Evolutionary conservation across 2,329 filamentous ascomycete genomes (phyloP), one percentile per base, ranked within the genome.

Genomic region (Sporothrix euskadiensis): DNA sequence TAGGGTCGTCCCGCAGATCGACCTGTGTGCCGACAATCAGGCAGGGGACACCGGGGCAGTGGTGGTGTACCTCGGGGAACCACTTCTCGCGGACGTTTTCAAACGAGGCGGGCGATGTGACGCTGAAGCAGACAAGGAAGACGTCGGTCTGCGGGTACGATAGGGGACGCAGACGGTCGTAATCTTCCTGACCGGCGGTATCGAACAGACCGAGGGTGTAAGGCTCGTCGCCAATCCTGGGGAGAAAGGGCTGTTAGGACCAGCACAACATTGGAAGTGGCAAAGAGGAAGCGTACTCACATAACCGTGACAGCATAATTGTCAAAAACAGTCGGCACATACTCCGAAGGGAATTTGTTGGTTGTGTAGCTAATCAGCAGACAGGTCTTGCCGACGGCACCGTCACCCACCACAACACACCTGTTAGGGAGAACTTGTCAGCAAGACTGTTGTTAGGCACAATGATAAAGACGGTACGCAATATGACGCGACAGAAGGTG

Each of bases 231-330:
- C 96, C 96, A 82, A 99, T 98, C 96, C 96, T 99, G 81, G 4
- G 19, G 72, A 6, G 30, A 44, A 59, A 14, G 16, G n/a, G 26
- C 19, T 59, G 44, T 66, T 32, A 72, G 39, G 14, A 66, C 39
- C 7, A 9, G 19, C 22, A 10, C 54, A n/a, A n/a, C 22, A 56
- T 12, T 26, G 9, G 52, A 22, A 3, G 9, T 22, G 26, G 22
- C 12, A 5, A 30, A 3, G 22, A 39, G 6, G 6, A 26, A 68
- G 32, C 35, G 41, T 4, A 91, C 94, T 91, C 88, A 98, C 96
- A 99, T 99, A 78, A 99, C 96, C 78, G 96, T 99, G 82, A 99
- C 96, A 74, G 96, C 96, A 88, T 99, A 99, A 85, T 99, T 99
- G 84, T 99, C 96, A 84, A 99, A 99, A 77, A 99, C 96, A 41